Percentiles rank a stretch among this genome's conserved stretches.
These are phyloP conservation scores for Populus ilicifolia DNA, from an alignment of 345 rosid genomes.

Conservation along the genomic window DNA sequence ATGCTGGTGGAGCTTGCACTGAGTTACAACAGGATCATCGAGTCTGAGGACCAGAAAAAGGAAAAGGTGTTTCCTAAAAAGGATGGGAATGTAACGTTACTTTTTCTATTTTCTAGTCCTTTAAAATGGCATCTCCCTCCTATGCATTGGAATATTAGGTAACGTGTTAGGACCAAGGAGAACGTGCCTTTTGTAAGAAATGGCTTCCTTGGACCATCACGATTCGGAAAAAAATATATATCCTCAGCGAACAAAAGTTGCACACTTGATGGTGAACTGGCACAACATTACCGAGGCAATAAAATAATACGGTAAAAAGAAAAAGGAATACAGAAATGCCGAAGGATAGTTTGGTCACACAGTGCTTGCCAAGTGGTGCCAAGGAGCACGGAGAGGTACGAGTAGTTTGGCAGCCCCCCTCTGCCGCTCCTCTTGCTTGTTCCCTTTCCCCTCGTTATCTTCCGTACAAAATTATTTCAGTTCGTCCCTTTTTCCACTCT, in stretches of 20 bases:
- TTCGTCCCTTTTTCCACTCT: background rate
- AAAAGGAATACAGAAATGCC: background rate
- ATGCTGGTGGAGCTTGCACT: slow-evolving; percentile 1
- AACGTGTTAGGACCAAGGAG: background rate
- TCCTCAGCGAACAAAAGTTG: background rate
- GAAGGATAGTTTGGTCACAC: slow-evolving; percentile 16
- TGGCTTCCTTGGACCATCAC: background rate
- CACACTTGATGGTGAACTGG: no score
- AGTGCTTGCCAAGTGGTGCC: no score
- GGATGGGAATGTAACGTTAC: background rate
- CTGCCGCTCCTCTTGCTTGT: no score
- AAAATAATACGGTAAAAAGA: background rate
- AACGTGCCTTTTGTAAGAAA: background rate
- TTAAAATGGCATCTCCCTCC: background rate
- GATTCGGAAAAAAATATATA: background rate
- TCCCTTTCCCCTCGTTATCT: background rate
- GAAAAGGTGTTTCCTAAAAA: slow-evolving; percentile 10
- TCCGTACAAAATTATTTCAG: slow-evolving; percentile 19
- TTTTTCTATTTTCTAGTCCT: background rate
- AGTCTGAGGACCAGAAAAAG: slow-evolving; percentile 17
- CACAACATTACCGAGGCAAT: no score
- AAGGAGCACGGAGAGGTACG: no score
- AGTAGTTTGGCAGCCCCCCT: no score
- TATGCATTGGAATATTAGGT: background rate
- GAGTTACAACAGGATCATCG: background rate